Percentiles rank a stretch among this genome's conserved stretches.
phyloP scores from a whole-genome alignment of 768 basidiomycete genomes.

The Lactarius pseudohatsudake region DNA sequence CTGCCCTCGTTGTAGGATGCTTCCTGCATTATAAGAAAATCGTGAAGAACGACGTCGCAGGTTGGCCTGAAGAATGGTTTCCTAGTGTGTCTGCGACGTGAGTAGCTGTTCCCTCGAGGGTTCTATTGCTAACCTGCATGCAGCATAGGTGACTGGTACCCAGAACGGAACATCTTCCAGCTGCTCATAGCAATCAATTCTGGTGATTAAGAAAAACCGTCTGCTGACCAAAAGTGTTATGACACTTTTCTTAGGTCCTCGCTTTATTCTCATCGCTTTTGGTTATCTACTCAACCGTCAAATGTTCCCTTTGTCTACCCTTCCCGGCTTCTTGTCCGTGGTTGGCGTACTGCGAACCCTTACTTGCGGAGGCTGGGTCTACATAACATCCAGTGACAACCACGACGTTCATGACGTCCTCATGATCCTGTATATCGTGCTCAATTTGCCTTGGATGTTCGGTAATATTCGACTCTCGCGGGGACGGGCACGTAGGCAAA shows the following conservation, averaged over 20 bases:
- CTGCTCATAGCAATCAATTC: constrained; percentile 84
- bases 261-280: constrained; percentile 63
- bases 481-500: constrained; percentile 50
- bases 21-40: constrained; percentile 78
- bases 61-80: constrained; percentile 86
- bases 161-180: constrained; percentile 82
- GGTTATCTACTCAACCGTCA: constrained; percentile 59
- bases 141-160: constrained; percentile 91
- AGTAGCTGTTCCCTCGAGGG: constrained; percentile 33
- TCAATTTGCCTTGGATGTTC: constrained; percentile 89
- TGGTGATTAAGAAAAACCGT: constrained; percentile 40
- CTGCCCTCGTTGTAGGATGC: constrained; percentile 63
- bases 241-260: constrained; percentile 45
- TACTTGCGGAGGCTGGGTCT: constrained; percentile 90
- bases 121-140: neutral
- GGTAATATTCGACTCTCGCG: constrained; percentile 55
- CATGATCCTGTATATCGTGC: constrained; percentile 85
- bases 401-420: constrained; percentile 83
- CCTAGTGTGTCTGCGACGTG: constrained; percentile 87
- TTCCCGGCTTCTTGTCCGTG: constrained; percentile 48
- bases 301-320: constrained; percentile 43
- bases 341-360: constrained; percentile 72
- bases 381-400: constrained; percentile 80
- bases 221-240: neutral
- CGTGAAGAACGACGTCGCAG: constrained; percentile 80